phyloP scores from a whole-genome alignment of 2,329 filamentous ascomycete species.

The Cladosporium cucumerinum region DNA sequence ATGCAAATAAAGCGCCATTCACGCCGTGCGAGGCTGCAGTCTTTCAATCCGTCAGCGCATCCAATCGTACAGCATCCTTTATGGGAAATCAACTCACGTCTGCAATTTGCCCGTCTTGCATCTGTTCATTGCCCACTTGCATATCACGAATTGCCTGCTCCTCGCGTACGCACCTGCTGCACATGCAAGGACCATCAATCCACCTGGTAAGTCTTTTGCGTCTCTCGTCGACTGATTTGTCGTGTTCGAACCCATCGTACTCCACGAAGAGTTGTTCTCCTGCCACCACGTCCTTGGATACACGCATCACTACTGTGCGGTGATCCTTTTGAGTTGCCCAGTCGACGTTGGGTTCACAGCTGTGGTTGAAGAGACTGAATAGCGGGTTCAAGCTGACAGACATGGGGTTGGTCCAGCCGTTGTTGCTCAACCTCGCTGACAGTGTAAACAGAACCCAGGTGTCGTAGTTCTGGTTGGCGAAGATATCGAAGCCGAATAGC shows the following conservation, averaged over 20 bases:
- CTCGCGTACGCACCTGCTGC: constrained; percentile 28
- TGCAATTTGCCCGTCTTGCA: neutral
- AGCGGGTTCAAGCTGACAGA: constrained; percentile 65
- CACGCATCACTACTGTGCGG: constrained; percentile 21
- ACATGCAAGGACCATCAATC: constrained; percentile 29
- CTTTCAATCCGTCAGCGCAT: neutral
- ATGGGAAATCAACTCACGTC: neutral
- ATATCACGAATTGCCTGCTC: constrained; percentile 4
- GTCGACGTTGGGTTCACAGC: constrained; percentile 84
- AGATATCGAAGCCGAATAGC: constrained; percentile 77
- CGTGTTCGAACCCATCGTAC: constrained; percentile 27
- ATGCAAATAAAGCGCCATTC: neutral
- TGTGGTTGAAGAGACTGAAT: constrained; percentile 94
- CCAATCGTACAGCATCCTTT: neutral
- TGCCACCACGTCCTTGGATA: constrained; percentile 16
- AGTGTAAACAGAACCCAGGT: constrained; percentile 84
- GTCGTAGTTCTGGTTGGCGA: constrained; percentile 58
- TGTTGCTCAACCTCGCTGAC: constrained; percentile 81
- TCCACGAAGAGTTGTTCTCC: constrained; percentile 33
- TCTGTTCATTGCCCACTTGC: neutral
- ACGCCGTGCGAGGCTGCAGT: neutral
- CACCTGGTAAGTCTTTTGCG: constrained; percentile 24
- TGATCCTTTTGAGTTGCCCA: constrained; percentile 54
- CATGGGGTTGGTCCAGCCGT: constrained; percentile 66
- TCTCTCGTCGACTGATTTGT: constrained; percentile 21